Evolutionary conservation across 768 basidiomycete species (phyloP).

Genomic region (Pisolithus microcarpus): DNA sequence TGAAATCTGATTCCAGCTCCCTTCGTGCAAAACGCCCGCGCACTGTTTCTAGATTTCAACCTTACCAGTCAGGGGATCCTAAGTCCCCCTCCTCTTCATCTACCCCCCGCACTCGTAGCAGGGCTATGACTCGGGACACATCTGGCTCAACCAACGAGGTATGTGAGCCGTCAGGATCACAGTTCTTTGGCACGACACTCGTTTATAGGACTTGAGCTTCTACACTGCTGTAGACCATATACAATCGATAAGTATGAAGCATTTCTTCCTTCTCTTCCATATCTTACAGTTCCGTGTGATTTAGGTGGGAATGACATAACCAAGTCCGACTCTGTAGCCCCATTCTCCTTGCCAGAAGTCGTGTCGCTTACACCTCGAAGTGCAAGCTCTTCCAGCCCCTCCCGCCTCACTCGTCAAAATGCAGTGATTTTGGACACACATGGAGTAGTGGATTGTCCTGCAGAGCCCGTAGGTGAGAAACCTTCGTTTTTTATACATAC

Average conservation of each 20-base stretch:
- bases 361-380: too few relatives aligned
- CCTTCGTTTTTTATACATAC: background rate
- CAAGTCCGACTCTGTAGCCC: background rate
- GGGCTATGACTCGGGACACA: background rate
- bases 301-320: background rate
- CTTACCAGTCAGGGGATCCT: background rate
- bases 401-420: background rate
- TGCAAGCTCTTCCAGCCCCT: background rate
- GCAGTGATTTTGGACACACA: background rate
- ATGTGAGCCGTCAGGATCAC: background rate
- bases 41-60: background rate
- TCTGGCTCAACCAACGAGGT: background rate
- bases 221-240: background rate
- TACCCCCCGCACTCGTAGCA: background rate
- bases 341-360: background rate
- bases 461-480: background rate
- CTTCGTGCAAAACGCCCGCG: background rate
- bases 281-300: background rate
- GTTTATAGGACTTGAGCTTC: background rate
- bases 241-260: background rate
- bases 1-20: background rate
- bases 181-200: background rate
- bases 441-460: background rate
- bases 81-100: background rate
- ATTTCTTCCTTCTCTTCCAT: background rate